phyloP scores from a whole-genome alignment of 1,284 basidiomycete genomes.

The Trametes polyzona region DNA sequence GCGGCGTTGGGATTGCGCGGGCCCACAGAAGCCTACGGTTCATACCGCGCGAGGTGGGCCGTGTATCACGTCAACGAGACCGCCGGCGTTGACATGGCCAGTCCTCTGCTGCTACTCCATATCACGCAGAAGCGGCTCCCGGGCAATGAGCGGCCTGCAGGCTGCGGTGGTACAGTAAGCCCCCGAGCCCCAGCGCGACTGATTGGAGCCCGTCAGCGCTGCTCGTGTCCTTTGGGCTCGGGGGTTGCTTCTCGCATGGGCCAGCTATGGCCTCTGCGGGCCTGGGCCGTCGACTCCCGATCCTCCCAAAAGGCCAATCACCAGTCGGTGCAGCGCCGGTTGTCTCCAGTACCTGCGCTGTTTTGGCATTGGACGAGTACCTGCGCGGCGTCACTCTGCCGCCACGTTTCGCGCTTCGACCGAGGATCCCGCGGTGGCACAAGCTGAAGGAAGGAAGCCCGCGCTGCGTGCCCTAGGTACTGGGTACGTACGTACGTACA shows the following conservation, averaged over 20 bases:
- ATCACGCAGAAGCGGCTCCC: neutral
- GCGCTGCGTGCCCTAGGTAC: neutral
- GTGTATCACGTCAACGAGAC: conserved; percentile 6
- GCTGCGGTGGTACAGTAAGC: neutral
- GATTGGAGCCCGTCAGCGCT: neutral
- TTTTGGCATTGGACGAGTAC: conserved; percentile 4
- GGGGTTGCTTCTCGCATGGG: neutral
- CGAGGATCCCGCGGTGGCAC: conserved; percentile 16
- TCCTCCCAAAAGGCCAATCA: too few species aligned
- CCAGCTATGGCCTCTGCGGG: neutral
- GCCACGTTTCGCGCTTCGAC: conserved; percentile 4
- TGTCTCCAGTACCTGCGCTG: neutral
- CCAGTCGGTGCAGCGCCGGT: too few species aligned
- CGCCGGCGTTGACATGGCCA: neutral
- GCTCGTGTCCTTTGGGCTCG: neutral
- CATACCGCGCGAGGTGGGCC: conserved; percentile 1
- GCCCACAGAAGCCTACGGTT: neutral
- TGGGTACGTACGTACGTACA: neutral
- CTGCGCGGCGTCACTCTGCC: neutral
- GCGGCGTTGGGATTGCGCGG: too few species aligned
- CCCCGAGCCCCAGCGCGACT: neutral
- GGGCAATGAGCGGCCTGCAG: neutral
- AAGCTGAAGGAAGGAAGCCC: neutral
- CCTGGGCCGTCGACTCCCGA: too few species aligned
- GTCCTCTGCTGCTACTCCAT: too few species aligned